These are phyloP conservation scores for Penstemon eatonii DNA, from an alignment of 257 asterid species.

Conservation along the genomic window DNA sequence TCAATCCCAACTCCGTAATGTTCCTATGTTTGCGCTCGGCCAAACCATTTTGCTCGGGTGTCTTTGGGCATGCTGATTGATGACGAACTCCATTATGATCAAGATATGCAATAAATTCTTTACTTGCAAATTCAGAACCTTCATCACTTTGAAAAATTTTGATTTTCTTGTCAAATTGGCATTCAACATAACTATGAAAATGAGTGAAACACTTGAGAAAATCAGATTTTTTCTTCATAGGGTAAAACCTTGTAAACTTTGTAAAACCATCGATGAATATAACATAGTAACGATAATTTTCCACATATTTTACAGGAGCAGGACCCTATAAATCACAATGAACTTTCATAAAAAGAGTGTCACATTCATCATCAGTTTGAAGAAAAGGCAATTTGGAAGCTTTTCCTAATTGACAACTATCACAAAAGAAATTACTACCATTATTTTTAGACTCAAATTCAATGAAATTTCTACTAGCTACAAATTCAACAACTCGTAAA, in stretches of 20 bases:
- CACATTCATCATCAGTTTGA: background rate
- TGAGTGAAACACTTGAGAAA: constrained; percentile 6
- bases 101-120: background rate
- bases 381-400: constrained; percentile 1
- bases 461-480: background rate
- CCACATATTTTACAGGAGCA: background rate
- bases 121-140: background rate
- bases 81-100: background rate
- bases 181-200: constrained; percentile 8
- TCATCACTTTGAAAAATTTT: background rate
- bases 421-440: constrained; percentile 1
- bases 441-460: background rate
- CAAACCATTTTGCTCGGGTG: background rate
- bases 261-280: constrained; percentile 11
- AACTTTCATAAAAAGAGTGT: constrained; percentile 3
- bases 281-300: constrained; percentile 7
- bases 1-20: background rate
- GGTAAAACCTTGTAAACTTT: constrained; percentile 1
- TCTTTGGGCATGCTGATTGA: background rate
- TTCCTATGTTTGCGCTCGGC: background rate
- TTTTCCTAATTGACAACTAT: constrained; percentile 10
- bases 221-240: constrained; percentile 5
- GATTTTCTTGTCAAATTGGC: background rate
- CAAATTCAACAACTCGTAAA: background rate
- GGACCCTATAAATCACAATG: constrained; percentile 15